Conservation (phyloP, 1,284 basidiomycete species). For the Anthracocystis panici-leucophaei region DNA sequence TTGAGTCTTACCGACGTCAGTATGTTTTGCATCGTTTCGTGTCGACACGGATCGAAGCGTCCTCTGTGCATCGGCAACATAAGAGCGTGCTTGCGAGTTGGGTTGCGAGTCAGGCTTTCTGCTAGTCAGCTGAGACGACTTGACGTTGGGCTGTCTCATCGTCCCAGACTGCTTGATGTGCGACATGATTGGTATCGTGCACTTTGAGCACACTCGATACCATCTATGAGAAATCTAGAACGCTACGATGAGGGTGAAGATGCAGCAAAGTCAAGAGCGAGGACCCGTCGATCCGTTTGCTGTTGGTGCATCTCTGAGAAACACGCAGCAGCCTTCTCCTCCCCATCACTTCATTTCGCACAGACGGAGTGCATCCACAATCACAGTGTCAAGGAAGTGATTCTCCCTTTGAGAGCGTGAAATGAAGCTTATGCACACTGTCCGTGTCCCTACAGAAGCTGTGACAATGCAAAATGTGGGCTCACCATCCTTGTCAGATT, state of each 20-base stretch:
- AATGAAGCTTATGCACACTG: slow-evolving; percentile 3
- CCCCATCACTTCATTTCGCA: slow-evolving; percentile 9
- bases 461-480: neutral
- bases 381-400: neutral
- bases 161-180: slow-evolving; percentile 36
- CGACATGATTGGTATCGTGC: slow-evolving; percentile 16
- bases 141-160: slow-evolving; percentile 8
- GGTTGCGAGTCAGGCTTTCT: neutral
- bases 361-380: neutral
- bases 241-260: neutral
- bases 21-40: slow-evolving; percentile 20
- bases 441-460: neutral
- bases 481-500: neutral
- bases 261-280: neutral
- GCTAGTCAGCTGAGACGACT: slow-evolving; percentile 12
- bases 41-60: slow-evolving; percentile 16
- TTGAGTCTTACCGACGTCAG: neutral
- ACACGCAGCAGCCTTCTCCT: neutral
- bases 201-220: neutral
- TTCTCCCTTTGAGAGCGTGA: neutral
- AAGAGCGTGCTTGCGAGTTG: neutral
- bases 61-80: neutral
- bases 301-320: neutral
- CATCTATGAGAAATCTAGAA: neutral
- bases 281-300: neutral